Evolutionary conservation across 139 green algal genomes (phyloP).

Genomic region (Spirogloea muscicola): DNA sequence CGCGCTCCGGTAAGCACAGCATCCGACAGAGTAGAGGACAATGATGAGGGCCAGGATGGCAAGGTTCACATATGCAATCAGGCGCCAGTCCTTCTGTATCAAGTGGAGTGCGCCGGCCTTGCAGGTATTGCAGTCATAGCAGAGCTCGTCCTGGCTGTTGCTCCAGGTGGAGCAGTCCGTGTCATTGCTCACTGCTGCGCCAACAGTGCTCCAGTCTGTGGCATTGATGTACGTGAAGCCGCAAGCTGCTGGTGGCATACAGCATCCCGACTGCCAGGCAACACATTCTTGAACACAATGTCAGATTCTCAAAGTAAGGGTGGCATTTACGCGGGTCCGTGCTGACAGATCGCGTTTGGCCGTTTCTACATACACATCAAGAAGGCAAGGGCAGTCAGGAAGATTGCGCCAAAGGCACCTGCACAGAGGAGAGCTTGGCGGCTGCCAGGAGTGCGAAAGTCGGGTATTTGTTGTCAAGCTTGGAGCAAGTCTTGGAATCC

Average conservation of each 20-base stretch:
- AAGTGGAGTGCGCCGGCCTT: conserved; percentile 32
- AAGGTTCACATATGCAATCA: conserved; percentile 27
- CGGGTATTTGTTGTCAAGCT: not conserved
- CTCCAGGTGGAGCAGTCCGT: conserved; percentile 21
- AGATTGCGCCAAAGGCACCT: conserved; percentile 5
- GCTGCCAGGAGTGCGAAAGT: not conserved
- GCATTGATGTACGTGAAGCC: conserved; percentile 20
- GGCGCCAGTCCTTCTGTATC: conserved; percentile 19
- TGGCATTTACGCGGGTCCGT: no score
- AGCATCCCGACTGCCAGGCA: conserved; percentile 29
- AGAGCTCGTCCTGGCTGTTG: conserved; percentile 7
- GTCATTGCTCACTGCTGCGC: not conserved
- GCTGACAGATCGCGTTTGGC: no score
- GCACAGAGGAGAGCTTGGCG: not conserved
- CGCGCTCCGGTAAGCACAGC: conserved; percentile 17
- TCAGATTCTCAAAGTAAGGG: no score
- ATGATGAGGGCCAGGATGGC: conserved; percentile 13
- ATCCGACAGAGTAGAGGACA: conserved; percentile 18
- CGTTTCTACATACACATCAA: no score
- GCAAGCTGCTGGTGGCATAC: conserved; percentile 26
- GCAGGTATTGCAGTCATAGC: conserved; percentile 35
- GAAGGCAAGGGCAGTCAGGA: conserved; percentile 1
- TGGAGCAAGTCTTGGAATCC: not conserved
- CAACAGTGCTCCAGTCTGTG: not conserved
- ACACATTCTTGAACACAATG: no score